Evolutionary conservation across 2,329 filamentous ascomycete genomes (phyloP), one percentile per base, ranked within the genome.

Genomic region (Fusarium avenaceum): DNA sequence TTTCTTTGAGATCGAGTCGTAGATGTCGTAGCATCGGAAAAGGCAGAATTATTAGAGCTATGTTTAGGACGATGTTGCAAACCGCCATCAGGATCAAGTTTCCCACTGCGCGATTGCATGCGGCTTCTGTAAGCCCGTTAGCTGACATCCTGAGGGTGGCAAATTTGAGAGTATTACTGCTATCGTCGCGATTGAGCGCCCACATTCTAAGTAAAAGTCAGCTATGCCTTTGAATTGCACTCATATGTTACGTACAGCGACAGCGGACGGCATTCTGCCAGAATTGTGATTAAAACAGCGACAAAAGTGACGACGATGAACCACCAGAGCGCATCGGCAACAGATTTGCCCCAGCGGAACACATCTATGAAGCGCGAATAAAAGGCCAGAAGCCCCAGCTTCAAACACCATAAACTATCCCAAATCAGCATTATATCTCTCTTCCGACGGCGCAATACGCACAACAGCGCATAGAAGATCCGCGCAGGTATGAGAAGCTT

Each of bases 401-500:
- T 77, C 28, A 77, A 66, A 5, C 58, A 71, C 75, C 75, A 77
- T 10, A 77, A 28, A 51, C 75, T 77, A 57, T 7, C 7, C n/a
- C 14, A 32, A 10, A 46, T 72, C 40, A 72, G 70, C 19, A 57
- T 4, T 17, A 6, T 3, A 1, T 0, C 20, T 17, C 26, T 7
- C 8, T 20, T 19, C 39, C 15, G 15, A 20, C 17, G 9, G 9
- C 7, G 4, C 6, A 2, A 6, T 13, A 61, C 69, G n/a, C 33
- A 77, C 75, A 77, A 77, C 22, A 76, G 26, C 19, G 75, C 75
- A 32, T 77, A 77, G 50, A 71, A 74, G 32, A 76, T 74, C 6
- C 75, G 66, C 19, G 51, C 69, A 2, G 75, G 74, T 20, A 77
- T 73, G 7, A 77, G 52, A 2, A 77, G 61, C 46, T 76, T 75